These are phyloP conservation scores for Clarkia xantiana DNA, from an alignment of 345 rosid genomes.

Conservation along the genomic window DNA sequence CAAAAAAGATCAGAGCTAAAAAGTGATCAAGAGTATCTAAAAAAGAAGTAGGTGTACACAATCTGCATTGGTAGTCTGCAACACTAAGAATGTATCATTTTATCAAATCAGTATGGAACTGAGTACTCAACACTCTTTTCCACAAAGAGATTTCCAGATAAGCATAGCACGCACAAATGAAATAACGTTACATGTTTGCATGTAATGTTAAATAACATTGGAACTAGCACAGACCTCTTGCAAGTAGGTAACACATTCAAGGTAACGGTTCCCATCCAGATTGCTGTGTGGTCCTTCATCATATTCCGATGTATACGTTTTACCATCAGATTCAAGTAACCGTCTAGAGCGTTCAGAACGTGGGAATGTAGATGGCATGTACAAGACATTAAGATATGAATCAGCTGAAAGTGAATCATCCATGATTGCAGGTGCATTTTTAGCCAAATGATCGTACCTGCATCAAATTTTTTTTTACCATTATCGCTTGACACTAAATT, in stretches of 20 bases:
- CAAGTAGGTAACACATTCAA: constrained; percentile 67
- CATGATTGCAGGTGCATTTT: constrained; percentile 92
- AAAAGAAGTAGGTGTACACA: too few species aligned
- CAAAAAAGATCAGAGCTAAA: too few species aligned
- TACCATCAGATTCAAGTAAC: constrained; percentile 41
- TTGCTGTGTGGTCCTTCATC: constrained; percentile 89
- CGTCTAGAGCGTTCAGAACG: constrained; percentile 83
- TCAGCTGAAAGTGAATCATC: constrained; percentile 96
- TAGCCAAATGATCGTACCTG: constrained; percentile 97
- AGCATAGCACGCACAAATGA: not conserved
- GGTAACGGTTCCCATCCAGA: constrained; percentile 58
- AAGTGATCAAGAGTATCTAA: too few species aligned
- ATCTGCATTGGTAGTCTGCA: too few species aligned
- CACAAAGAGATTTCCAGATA: too few species aligned
- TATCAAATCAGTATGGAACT: too few species aligned
- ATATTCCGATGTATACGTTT: constrained; percentile 29
- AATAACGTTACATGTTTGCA: too few species aligned
- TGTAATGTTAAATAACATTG: too few species aligned
- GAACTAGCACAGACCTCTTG: constrained; percentile 41
- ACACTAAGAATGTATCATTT: too few species aligned
- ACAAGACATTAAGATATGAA: constrained; percentile 81
- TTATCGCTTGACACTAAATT: not conserved
- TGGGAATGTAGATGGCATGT: constrained; percentile 95
- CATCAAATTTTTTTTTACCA: constrained; percentile 15
- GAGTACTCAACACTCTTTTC: too few species aligned